Base-by-base conservation (phyloP, 2,329 filamentous ascomycete species). In the Neurospora sp. region DNA sequence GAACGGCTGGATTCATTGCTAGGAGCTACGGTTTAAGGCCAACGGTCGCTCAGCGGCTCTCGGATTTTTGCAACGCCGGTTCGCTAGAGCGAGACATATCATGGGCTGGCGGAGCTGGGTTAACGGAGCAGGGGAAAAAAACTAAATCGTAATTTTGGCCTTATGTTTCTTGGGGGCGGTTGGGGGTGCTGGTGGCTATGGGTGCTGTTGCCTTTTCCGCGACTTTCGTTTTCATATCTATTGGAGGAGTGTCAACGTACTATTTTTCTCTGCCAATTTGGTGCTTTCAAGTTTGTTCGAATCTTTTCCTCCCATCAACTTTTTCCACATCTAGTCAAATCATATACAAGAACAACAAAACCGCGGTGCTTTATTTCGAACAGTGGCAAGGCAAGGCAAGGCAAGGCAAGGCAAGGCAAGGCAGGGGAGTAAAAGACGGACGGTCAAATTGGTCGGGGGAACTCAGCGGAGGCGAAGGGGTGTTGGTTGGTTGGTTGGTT, bases 1-100 rank as follows among this genome's bases (percentile, higher is more conserved):
- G 76, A 78, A 4, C 72, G 72, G 52, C 33, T 38, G 36, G 28
- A 38, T 62, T 62, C 52, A 62, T 62, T 33, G 28, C 52, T 62
- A 62, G 52, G 52, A 62, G 52, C 69, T 19, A 33, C 69, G 66
- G 66, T 62, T 52, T 33, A 62, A 62, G 28, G 52, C 52, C 52
- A 62, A 62, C 52, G 52, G 52, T 62, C 23, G n/a, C 52, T 62
- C 28, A 62, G 52, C 52, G 52, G 52, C 52, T 36, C 52, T 62
- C 52, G 52, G 52, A 52, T 62, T 36, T 62, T 62, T 36, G 52
- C 52, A 62, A 62, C 52, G 52, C 52, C 52, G 52, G 52, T 62
- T 62, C 52, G 28, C 23, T 62, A 36, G 28, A 62, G 28, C 52
- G 52, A 62, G 52, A 62, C 52, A 62, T 58, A 58, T 62, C 52